Percentiles rank a stretch among this genome's conserved stretches.
Evolutionary conservation across 495 filamentous ascomycete species (phyloP).

Genomic region (Podospora fimiseda): DNA sequence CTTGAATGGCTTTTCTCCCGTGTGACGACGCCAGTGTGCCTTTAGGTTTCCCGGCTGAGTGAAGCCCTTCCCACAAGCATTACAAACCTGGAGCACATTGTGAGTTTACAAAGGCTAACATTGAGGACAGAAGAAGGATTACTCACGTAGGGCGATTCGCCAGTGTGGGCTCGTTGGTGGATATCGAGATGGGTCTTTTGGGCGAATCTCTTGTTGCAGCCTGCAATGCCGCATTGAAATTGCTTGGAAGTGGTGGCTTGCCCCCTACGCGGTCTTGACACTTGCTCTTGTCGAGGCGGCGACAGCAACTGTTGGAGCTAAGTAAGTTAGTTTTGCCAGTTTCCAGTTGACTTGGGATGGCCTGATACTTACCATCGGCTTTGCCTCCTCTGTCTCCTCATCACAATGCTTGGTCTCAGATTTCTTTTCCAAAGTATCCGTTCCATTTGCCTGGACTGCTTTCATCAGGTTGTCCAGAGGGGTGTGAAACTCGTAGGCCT

Average conservation of each 20-base stretch:
- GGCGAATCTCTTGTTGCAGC: constrained; percentile 75
- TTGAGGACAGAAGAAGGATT: neutral
- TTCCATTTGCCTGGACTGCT: constrained; percentile 71
- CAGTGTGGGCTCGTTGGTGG: constrained; percentile 83
- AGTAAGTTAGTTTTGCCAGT: neutral
- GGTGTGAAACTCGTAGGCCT: constrained; percentile 61
- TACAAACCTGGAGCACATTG: constrained; percentile 23
- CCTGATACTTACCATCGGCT: neutral
- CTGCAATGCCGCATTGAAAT: constrained; percentile 68
- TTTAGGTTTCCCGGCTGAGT: constrained; percentile 88
- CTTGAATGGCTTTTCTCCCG: constrained; percentile 77
- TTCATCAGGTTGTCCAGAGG: constrained; percentile 89
- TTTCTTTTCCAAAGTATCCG: constrained; percentile 13
- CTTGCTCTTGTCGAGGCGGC: constrained; percentile 12
- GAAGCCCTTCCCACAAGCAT: constrained; percentile 76
- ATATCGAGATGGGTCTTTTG: constrained; percentile 95
- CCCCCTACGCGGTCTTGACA: constrained; percentile 17
- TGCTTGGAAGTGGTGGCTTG: constrained; percentile 38
- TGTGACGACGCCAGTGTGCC: constrained; percentile 37
- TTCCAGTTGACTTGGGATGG: neutral
- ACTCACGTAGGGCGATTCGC: constrained; percentile 83
- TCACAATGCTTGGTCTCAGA: neutral
- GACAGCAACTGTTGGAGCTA: neutral
- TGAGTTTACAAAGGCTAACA: constrained; percentile 4
- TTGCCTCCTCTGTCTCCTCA: constrained; percentile 3